Evolutionary conservation across 495 filamentous ascomycete genomes (phyloP).

Genomic region (Penicillium simplicissimum): DNA sequence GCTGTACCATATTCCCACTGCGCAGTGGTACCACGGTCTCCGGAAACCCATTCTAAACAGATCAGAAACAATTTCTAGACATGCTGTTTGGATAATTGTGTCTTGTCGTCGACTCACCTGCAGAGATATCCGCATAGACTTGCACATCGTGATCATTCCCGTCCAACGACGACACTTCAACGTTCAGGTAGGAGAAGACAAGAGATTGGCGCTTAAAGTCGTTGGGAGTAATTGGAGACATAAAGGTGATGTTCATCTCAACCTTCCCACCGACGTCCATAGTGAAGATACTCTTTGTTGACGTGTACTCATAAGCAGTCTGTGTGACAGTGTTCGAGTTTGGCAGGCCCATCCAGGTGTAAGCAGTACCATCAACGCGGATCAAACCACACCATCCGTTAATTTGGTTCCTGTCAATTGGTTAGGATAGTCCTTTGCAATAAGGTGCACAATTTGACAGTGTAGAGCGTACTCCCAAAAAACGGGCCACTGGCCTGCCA

Average conservation of each 20-base stretch:
- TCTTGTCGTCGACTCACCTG: slow-evolving; percentile 40
- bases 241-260: slow-evolving; percentile 57
- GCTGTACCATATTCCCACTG: slow-evolving; percentile 56
- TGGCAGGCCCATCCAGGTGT: slow-evolving; percentile 58
- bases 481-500: slow-evolving; percentile 58
- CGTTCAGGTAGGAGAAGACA: slow-evolving; percentile 56
- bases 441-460: not conserved
- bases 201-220: slow-evolving; percentile 58
- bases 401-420: slow-evolving; percentile 42
- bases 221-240: slow-evolving; percentile 57
- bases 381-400: slow-evolving; percentile 58
- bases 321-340: slow-evolving; percentile 48
- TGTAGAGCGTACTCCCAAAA: slow-evolving; percentile 54
- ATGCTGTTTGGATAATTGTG: no score
- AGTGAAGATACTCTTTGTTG: slow-evolving; percentile 58
- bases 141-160: slow-evolving; percentile 55
- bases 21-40: slow-evolving; percentile 48
- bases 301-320: slow-evolving; percentile 56
- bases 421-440: not conserved
- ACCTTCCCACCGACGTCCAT: slow-evolving; percentile 50
- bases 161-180: slow-evolving; percentile 54
- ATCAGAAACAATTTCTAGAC: slow-evolving; percentile 12
- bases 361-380: slow-evolving; percentile 54
- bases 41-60: slow-evolving; percentile 57
- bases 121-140: slow-evolving; percentile 61